Evolutionary conservation across 768 basidiomycete genomes (phyloP), one percentile per base, ranked within the genome.

Genomic region (Porpolomopsis calyptriformis): DNA sequence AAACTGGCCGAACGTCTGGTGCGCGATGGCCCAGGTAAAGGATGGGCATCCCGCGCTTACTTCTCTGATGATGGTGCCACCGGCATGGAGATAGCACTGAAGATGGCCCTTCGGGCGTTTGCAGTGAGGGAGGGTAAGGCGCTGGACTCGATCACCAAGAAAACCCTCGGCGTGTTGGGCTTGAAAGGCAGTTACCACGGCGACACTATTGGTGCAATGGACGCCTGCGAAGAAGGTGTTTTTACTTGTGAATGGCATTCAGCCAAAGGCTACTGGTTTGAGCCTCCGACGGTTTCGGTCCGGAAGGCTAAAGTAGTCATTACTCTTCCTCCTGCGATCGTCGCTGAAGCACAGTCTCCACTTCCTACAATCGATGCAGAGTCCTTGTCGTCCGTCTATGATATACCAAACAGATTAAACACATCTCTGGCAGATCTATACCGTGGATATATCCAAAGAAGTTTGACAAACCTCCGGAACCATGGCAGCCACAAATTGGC

Each of bases 191-290:
- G 90, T 57, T 98, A 97, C 64, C 94, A 98, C 56, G 94, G 94
- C 1, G 94, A 98, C 61, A 98, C 94, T 10, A 93, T 97, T 50
- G 94, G 94, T 0, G 82, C 84, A 2, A 98, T 98, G 94, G 89
- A 97, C 53, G 93, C 94, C 5, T 85, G 80, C 52, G 82, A 86
- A 57, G 88, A 93, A 55, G 85, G 88, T 7, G 82, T 93, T 1
- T 98, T 85, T 62, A 85, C 85, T 1, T 96, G 91, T 53, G 94
- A 97, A 61, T 98, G 94, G 93, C 92, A 98, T 60, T 67, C 82
- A 45, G 83, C 89, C 4, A 82, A 89, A 57, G 94, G 94, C 0
- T 83, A 76, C 55, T 97, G 94, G 94, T 79, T 98, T 54, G 89
- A 93, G 8, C 82, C 92, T 6, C 92, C 94, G 0, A 79, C 78